Conservation (phyloP, 257 asterid species). For the Nicotiana attenuata region DNA sequence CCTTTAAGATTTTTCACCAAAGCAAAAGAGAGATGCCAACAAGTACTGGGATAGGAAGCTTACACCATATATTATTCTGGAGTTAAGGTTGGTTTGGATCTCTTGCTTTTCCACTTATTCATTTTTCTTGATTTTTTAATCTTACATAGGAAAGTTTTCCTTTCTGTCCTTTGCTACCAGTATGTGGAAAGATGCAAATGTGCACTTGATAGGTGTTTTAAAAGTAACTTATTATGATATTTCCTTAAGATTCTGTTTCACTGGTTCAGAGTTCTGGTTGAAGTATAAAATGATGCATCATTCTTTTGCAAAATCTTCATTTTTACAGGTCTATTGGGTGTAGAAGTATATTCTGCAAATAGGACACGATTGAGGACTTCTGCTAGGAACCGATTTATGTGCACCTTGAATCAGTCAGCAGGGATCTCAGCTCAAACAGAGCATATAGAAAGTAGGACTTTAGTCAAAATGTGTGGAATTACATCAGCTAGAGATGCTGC, state of each 20-base stretch:
- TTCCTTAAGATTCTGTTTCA: not conserved
- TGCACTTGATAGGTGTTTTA: not conserved
- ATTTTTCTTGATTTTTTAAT: not conserved
- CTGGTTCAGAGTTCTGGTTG: not conserved
- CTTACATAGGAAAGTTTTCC: not conserved
- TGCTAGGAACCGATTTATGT: slow-evolving; percentile 21
- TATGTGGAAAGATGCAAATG: not conserved
- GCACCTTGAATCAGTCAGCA: slow-evolving; percentile 26
- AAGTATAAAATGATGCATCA: slow-evolving; percentile 1
- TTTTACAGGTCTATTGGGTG: slow-evolving; percentile 34
- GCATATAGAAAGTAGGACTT: slow-evolving; percentile 33
- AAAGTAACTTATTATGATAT: not conserved
- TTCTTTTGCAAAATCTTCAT: not conserved
- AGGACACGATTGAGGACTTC: slow-evolving; percentile 5
- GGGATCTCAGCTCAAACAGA: slow-evolving; percentile 26
- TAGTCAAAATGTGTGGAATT: slow-evolving; percentile 93
- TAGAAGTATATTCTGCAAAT: slow-evolving; percentile 20
- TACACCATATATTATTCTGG: not conserved
- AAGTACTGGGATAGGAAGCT: not conserved
- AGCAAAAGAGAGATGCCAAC: not conserved
- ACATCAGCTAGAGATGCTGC: slow-evolving; percentile 87
- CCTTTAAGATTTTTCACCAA: not conserved
- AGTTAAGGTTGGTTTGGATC: not conserved
- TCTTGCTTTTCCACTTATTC: not conserved
- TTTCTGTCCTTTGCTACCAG: not conserved